These are phyloP conservation scores for Cladosporium sphaerospermum DNA, from an alignment of 2,329 filamentous ascomycete genomes.

Conservation along the genomic window DNA sequence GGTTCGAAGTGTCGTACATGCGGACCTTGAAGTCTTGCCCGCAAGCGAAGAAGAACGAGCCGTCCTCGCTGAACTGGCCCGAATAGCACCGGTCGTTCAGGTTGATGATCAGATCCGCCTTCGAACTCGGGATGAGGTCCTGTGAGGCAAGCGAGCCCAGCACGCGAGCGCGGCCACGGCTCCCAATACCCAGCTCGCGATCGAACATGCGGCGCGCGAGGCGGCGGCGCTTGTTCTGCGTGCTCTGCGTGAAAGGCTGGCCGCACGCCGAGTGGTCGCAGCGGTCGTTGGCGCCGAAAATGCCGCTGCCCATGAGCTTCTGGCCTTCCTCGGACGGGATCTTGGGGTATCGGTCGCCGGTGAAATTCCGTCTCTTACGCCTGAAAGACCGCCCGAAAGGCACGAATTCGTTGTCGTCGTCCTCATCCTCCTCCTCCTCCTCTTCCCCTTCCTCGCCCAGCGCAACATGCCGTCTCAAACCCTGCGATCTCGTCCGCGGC, in stretches of 20 bases:
- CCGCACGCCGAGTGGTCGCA: slow-evolving; percentile 44
- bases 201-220: slow-evolving; percentile 68
- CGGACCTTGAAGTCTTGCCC: slow-evolving; percentile 89
- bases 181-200: slow-evolving; percentile 69
- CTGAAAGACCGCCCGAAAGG: slow-evolving; percentile 21
- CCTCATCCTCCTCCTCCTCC: slow-evolving; percentile 37
- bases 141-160: slow-evolving; percentile 60
- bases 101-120: slow-evolving; percentile 80
- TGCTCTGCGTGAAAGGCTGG: slow-evolving; percentile 21
- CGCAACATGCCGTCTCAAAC: slow-evolving; percentile 18
- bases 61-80: slow-evolving; percentile 93
- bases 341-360: slow-evolving; percentile 61
- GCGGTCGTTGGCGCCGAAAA: slow-evolving; percentile 65
- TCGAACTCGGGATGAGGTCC: slow-evolving; percentile 69
- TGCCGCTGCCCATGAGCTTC: slow-evolving; percentile 74
- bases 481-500: slow-evolving; percentile 22
- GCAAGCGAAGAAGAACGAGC: slow-evolving; percentile 93
- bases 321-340: slow-evolving; percentile 72
- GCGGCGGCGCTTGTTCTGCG: slow-evolving; percentile 51
- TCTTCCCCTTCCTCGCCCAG: slow-evolving; percentile 21
- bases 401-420: slow-evolving; percentile 24
- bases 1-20: slow-evolving; percentile 96
- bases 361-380: slow-evolving; percentile 40
- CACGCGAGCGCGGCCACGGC: slow-evolving; percentile 51
- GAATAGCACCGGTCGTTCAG: slow-evolving; percentile 85